Percentiles rank a stretch among this genome's conserved stretches.
phyloP scores from a whole-genome alignment of 1,284 basidiomycete genomes.

The Erythrobasidium hasegawianum region DNA sequence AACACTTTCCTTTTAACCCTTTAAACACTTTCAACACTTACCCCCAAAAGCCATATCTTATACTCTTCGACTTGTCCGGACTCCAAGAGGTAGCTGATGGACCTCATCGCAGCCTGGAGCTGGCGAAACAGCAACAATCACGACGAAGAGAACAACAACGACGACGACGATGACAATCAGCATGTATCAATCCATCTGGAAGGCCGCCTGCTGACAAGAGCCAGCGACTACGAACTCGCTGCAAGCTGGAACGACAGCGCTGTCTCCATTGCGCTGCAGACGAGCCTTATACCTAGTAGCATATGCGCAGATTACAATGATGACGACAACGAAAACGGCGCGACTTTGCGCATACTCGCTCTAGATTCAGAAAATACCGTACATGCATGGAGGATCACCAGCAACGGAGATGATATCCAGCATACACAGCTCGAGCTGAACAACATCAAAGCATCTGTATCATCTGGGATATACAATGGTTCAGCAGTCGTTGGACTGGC shows the following conservation, averaged over 20 bases:
- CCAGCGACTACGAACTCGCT: too few relatives aligned
- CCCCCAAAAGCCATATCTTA: too few relatives aligned
- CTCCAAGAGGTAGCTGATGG: too few relatives aligned
- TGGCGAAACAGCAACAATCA: too few relatives aligned
- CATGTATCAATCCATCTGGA: too few relatives aligned
- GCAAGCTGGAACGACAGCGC: background rate
- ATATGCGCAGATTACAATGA: background rate
- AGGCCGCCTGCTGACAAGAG: too few relatives aligned
- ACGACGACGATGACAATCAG: too few relatives aligned
- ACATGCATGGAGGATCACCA: slow-evolving; percentile 6
- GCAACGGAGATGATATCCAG: background rate
- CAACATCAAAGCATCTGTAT: background rate
- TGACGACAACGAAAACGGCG: background rate
- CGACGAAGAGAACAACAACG: too few relatives aligned
- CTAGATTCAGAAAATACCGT: background rate
- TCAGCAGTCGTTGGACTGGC: background rate
- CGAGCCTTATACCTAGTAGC: background rate
- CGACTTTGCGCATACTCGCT: background rate
- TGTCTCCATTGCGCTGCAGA: background rate
- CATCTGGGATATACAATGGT: slow-evolving; percentile 5
- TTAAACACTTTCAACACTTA: too few relatives aligned
- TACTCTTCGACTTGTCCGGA: too few relatives aligned
- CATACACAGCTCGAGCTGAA: background rate
- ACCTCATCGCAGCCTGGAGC: too few relatives aligned
- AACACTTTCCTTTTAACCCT: too few relatives aligned